Evolutionary conservation across 2,329 filamentous ascomycete genomes (phyloP).

Genomic region (Akanthomyces uredinophilus): DNA sequence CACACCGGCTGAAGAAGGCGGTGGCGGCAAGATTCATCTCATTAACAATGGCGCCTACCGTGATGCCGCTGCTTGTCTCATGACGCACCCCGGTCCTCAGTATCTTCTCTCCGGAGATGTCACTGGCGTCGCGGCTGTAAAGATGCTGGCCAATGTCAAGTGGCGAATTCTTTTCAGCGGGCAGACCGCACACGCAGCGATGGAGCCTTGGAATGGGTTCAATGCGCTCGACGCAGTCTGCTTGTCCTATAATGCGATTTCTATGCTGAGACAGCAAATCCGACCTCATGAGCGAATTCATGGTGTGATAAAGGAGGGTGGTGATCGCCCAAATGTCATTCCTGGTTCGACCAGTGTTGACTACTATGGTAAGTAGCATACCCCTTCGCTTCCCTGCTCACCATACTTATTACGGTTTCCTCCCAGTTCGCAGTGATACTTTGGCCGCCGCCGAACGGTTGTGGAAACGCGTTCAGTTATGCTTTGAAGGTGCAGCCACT

Average conservation of each 20-base stretch:
- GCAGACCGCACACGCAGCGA: slow-evolving; percentile 41
- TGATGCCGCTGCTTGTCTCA: slow-evolving; percentile 22
- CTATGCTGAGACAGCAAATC: slow-evolving; percentile 46
- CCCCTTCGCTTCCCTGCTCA: slow-evolving; percentile 14
- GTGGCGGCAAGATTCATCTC: slow-evolving; percentile 39
- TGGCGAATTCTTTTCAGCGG: slow-evolving; percentile 35
- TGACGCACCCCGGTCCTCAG: slow-evolving; percentile 20
- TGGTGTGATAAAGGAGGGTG: slow-evolving; percentile 39
- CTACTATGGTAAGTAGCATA: slow-evolving; percentile 26
- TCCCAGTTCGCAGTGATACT: slow-evolving; percentile 26
- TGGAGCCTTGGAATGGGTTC: slow-evolving; percentile 44
- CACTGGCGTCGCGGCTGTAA: slow-evolving; percentile 23
- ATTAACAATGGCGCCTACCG: slow-evolving; percentile 26
- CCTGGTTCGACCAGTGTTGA: slow-evolving; percentile 36
- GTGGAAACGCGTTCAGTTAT: slow-evolving; percentile 25
- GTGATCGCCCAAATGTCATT: slow-evolving; percentile 38
- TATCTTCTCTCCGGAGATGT: slow-evolving; percentile 15
- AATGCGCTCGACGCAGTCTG: slow-evolving; percentile 48
- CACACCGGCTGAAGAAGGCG: slow-evolving; percentile 38
- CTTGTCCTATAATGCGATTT: slow-evolving; percentile 34
- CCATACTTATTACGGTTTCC: neutral
- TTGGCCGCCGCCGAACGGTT: slow-evolving; percentile 24
- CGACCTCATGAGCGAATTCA: slow-evolving; percentile 45
- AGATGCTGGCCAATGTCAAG: slow-evolving; percentile 26
- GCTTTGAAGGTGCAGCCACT: slow-evolving; percentile 25